A percentile compares a stretch with the other conserved stretches of the same genome.
Evolutionary conservation across 306 rosid species (phyloP).

Genomic region (Clitoria ternatea): DNA sequence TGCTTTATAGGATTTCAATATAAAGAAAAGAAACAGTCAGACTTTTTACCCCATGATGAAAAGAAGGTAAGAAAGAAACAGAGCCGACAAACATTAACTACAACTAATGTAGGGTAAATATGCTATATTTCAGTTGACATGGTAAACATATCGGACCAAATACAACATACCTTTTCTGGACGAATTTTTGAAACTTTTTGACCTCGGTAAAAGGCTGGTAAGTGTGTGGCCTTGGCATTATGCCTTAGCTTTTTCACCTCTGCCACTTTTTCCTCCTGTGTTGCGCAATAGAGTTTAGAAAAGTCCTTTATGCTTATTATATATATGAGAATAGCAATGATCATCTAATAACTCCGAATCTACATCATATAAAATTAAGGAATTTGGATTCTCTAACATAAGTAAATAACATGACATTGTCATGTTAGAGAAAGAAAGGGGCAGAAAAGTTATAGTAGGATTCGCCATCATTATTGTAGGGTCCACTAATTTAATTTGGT

Average conservation of each 20-base stretch:
- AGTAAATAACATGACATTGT: no score
- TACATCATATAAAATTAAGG: no score
- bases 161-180: slow-evolving; percentile 47
- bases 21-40: background rate
- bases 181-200: slow-evolving; percentile 43
- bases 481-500: no score
- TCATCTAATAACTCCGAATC: background rate
- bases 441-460: no score
- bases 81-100: background rate
- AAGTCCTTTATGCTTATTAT: slow-evolving; percentile 4
- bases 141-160: background rate
- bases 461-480: no score
- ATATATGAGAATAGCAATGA: background rate
- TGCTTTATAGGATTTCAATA: background rate
- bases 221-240: slow-evolving; percentile 54
- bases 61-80: background rate
- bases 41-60: background rate
- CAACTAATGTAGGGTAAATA: background rate
- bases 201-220: slow-evolving; percentile 40
- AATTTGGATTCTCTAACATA: no score
- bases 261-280: slow-evolving; percentile 55
- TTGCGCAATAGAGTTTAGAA: slow-evolving; percentile 20
- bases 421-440: no score
- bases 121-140: background rate
- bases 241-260: slow-evolving; percentile 46